phyloP scores from a whole-genome alignment of 2,329 filamentous ascomycete species.

The Penicillium sumatraense region DNA sequence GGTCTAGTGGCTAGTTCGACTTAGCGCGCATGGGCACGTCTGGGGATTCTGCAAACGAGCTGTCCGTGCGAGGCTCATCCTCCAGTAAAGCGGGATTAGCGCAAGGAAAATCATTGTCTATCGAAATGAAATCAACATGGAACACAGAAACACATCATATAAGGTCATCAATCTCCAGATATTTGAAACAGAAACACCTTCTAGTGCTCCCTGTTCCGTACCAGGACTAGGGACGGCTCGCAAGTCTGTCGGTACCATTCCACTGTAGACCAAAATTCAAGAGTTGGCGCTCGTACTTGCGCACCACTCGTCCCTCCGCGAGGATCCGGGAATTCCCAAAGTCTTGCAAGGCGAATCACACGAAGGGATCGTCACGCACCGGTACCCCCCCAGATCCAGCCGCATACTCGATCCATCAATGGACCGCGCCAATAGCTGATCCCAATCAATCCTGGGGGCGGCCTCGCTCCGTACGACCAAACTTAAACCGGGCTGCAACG shows the following conservation, averaged over 20 bases:
- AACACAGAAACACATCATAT: not conserved
- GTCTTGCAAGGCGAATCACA: slow-evolving; percentile 1
- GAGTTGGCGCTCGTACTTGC: not conserved
- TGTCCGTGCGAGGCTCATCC: slow-evolving; percentile 23
- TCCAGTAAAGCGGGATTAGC: not conserved
- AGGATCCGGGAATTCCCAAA: slow-evolving; percentile 1
- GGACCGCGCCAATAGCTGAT: slow-evolving; percentile 14
- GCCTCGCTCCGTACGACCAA: slow-evolving; percentile 22
- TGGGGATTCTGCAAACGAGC: slow-evolving; percentile 32
- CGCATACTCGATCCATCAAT: slow-evolving; percentile 15
- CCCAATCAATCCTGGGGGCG: slow-evolving; percentile 2
- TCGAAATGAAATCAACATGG: not conserved
- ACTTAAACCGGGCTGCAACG: slow-evolving; percentile 30
- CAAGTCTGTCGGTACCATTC: not conserved
- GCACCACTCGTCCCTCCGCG: not conserved
- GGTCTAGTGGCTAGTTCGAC: slow-evolving; percentile 22
- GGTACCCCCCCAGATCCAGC: slow-evolving; percentile 22
- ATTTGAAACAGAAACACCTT: too few species aligned
- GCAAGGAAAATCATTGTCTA: not conserved
- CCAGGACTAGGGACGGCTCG: slow-evolving; percentile 1
- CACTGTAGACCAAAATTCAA: not conserved
- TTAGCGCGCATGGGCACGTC: slow-evolving; percentile 22
- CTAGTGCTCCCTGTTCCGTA: not conserved
- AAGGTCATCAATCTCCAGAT: too few species aligned
- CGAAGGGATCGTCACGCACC: slow-evolving; percentile 13